Base-by-base conservation (phyloP, 2,329 filamentous ascomycete genomes). In the Cordyceps tenuipes region DNA sequence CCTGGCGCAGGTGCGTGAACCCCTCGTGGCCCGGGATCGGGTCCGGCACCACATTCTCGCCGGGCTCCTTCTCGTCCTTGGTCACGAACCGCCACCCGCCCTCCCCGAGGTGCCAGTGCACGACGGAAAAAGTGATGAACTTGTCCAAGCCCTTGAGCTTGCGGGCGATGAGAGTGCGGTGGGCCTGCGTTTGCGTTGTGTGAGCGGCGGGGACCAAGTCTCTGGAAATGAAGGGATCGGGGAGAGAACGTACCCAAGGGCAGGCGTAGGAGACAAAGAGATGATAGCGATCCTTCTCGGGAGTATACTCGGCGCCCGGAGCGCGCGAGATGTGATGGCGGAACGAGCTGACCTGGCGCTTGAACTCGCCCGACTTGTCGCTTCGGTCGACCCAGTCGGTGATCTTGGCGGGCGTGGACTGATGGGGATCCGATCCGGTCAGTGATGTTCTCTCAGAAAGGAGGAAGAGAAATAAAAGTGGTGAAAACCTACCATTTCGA, bases 181-280 rank as follows among this genome's bases (percentile, higher is more conserved):
- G 90, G 5, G 93, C 92, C 75, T 77, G 23, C 13, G 12, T 23
- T 17, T 23, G 13, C 7, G 3, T 13, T 49, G 13, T 41, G 47
- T 55, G n/a, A 50, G 41, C 6, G 19, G 56, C 26, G 10, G 10
- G 5, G 46, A 13, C 13, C 1, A 12, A 13, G 5, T 29, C 29
- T 23, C 29, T 3, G 15, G 15, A 51, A 15, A 17, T 3, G 2
- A 6, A 39, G 43, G 39, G 29, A 29, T 23, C 19, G 41, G 49
- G 55, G 54, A n/a, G 69, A 56, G 46, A 17, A 68, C 75, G 57
- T 66, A 79, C 87, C 92, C 92, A 97, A 4, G 92, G 92, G 74
- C 92, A 97, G 7, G 92, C 92, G 74, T 96, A 96, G 68, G 88
- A 93, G 66, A 96, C 88, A 71, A 93, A 99, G 67, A 99, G 84